Conservation (phyloP, 2,329 filamentous ascomycete species). For the Arthrinium puccinioides region DNA sequence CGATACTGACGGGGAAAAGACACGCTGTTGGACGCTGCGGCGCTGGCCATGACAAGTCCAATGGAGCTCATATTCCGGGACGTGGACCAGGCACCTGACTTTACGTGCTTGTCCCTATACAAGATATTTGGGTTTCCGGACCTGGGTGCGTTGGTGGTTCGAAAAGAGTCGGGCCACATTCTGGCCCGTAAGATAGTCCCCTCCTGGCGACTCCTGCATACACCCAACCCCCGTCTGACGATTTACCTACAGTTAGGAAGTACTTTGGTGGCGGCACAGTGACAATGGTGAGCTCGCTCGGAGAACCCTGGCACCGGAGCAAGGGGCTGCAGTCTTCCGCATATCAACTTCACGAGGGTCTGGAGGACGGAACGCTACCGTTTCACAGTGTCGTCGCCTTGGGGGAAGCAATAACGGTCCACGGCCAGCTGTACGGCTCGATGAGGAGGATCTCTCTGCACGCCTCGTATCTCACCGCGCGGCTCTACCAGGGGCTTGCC, state of each 20-base stretch:
- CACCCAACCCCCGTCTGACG: too few relatives aligned
- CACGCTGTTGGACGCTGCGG: slow-evolving; percentile 55
- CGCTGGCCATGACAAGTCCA: slow-evolving; percentile 54
- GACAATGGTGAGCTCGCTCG: slow-evolving; percentile 47
- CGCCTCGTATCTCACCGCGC: slow-evolving; percentile 43
- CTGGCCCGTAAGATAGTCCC: slow-evolving; percentile 41
- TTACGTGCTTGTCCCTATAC: slow-evolving; percentile 54
- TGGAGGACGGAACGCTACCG: slow-evolving; percentile 62
- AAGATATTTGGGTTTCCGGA: slow-evolving; percentile 63
- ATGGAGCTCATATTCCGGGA: slow-evolving; percentile 45
- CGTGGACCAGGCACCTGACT: slow-evolving; percentile 46
- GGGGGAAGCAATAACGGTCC: slow-evolving; percentile 49
- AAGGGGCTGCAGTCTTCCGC: slow-evolving; percentile 17
- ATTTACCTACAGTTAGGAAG: slow-evolving; percentile 41
- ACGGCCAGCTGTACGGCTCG: slow-evolving; percentile 47
- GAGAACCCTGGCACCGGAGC: slow-evolving; percentile 10
- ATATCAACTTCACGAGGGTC: slow-evolving; percentile 46
- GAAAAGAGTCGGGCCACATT: slow-evolving; percentile 48
- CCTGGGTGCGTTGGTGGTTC: slow-evolving; percentile 52
- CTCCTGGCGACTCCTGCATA: too few relatives aligned
- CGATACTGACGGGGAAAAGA: slow-evolving; percentile 18
- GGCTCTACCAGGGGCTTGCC: slow-evolving; percentile 39
- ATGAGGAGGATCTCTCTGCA: slow-evolving; percentile 54
- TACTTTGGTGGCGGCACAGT: slow-evolving; percentile 67
- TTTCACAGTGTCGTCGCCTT: slow-evolving; percentile 60